A percentile compares a stretch with the other conserved stretches of the same genome.
phyloP scores from a whole-genome alignment of 2,329 filamentous ascomycete genomes.

The Pseudocercospora pini-densiflorae region DNA sequence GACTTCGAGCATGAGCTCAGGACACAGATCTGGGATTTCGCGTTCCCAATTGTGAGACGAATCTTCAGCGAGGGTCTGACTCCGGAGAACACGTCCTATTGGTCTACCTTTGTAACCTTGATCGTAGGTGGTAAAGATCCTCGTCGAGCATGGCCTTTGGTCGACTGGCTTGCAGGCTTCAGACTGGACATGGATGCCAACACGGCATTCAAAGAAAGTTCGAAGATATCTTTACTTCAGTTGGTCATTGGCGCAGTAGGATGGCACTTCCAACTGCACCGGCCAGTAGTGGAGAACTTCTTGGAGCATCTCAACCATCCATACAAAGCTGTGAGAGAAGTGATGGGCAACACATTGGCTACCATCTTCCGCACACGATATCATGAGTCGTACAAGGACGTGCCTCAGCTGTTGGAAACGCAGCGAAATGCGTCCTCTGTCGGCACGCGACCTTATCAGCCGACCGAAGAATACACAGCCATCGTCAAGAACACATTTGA shows the following conservation, averaged over 20 bases:
- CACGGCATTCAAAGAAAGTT: slow-evolving; percentile 98
- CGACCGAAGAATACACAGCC: slow-evolving; percentile 71
- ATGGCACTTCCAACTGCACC: slow-evolving; percentile 93
- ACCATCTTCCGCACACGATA: slow-evolving; percentile 90
- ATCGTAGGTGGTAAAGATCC: slow-evolving; percentile 89
- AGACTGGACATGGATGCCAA: slow-evolving; percentile 92
- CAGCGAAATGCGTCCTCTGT: slow-evolving; percentile 83
- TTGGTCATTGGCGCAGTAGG: slow-evolving; percentile 85
- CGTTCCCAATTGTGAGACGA: slow-evolving; percentile 82
- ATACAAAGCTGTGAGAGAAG: slow-evolving; percentile 95
- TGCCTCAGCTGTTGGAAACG: slow-evolving; percentile 72
- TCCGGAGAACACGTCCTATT: slow-evolving; percentile 92
- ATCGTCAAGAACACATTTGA: slow-evolving; percentile 77
- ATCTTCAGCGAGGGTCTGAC: slow-evolving; percentile 92
- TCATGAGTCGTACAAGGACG: slow-evolving; percentile 88
- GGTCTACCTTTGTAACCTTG: slow-evolving; percentile 91
- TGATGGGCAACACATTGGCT: slow-evolving; percentile 87
- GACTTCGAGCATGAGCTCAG: slow-evolving; percentile 77
- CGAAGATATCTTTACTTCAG: slow-evolving; percentile 89
- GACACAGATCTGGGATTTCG: slow-evolving; percentile 82
- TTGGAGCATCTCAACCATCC: slow-evolving; percentile 91
- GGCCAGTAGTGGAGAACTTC: slow-evolving; percentile 88
- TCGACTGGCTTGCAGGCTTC: slow-evolving; percentile 82
- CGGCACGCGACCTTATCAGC: slow-evolving; percentile 81
- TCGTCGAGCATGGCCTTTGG: slow-evolving; percentile 80